phyloP scores from a whole-genome alignment of 768 basidiomycete genomes.

The Lanmaoa rubissima region DNA sequence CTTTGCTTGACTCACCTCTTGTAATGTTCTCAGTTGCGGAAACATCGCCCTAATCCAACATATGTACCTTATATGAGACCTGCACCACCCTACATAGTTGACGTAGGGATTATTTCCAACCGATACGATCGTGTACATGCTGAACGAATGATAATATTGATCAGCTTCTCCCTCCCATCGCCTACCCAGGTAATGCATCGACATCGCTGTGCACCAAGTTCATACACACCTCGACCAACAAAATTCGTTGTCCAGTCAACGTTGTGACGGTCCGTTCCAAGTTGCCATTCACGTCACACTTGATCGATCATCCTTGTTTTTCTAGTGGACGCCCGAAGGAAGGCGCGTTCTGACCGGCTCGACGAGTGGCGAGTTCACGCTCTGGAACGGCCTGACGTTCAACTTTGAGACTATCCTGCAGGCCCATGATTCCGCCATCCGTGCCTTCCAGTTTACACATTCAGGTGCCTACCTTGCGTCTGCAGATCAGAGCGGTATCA shows the following conservation, averaged over 20 bases:
- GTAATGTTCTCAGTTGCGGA: slow-evolving; percentile 51
- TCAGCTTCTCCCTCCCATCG: slow-evolving; percentile 91
- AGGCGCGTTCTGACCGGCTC: slow-evolving; percentile 92
- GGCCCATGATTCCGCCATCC: slow-evolving; percentile 94
- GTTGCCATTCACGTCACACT: not conserved
- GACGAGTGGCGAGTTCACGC: slow-evolving; percentile 95
- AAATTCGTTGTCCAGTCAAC: slow-evolving; percentile 95
- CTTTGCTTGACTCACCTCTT: not conserved
- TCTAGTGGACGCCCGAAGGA: slow-evolving; percentile 96
- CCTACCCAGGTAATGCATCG: slow-evolving; percentile 87
- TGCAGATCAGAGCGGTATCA: slow-evolving; percentile 87
- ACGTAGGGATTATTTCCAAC: slow-evolving; percentile 52
- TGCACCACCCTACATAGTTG: slow-evolving; percentile 83
- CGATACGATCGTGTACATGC: slow-evolving; percentile 15
- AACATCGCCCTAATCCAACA: slow-evolving; percentile 73
- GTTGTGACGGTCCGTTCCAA: slow-evolving; percentile 75
- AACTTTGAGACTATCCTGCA: slow-evolving; percentile 99
- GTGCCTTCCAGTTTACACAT: slow-evolving; percentile 86
- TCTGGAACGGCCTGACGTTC: slow-evolving; percentile 99
- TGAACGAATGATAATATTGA: slow-evolving; percentile 26
- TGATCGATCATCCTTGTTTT: not conserved
- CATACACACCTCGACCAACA: slow-evolving; percentile 97
- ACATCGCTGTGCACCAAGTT: slow-evolving; percentile 97
- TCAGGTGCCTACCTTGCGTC: slow-evolving; percentile 93
- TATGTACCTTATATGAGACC: slow-evolving; percentile 80